Base-by-base conservation (phyloP, 306 rosid species). In the Cicer pinnatifidum region DNA sequence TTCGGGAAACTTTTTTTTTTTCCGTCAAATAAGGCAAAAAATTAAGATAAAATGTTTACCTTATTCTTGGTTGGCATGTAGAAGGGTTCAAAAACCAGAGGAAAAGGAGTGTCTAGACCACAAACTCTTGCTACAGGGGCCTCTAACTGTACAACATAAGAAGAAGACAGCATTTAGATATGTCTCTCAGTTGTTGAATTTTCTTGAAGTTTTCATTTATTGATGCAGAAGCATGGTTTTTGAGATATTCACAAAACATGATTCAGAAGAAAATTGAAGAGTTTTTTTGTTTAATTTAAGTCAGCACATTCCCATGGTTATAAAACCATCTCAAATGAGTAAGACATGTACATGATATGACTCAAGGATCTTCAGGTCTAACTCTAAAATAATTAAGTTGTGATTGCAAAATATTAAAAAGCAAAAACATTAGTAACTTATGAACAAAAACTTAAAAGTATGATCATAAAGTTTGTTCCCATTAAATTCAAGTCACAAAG, bases 51-150 rank as follows among this genome's bases (percentile, higher is more conserved):
- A 10, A 9, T 11, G 15, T 35, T 76, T 78, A 90, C 99, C 89
- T 94, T 94, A 82, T 90, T 90, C 85, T 91, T 94, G 56, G 89
- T 90, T 47, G 99, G 99, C 92, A 94, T 77, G 82, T 94, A 94
- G 90, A 91, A 91, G 15, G 99, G 99, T 81, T 94, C 97, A 64
- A 94, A 94, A 68, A 94, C 96, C 61, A 94, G 92, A 57, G 99
- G 99, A 75, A 94, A 94, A 38, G 97, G 99, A 17, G 96, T 94
- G 87, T 94, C 99, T 70, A 94, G 80, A 69, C 99, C 99, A 11
- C 97, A 94, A 16, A 94, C 84, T 86, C 99, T 91, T 46, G 95
- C 78, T 66, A 94, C 73, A 52, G 99, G 99, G 8, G 99, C 99
- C 80, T 94, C 99, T 80, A 94, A 86, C 99, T 94, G 90, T 68